A percentile compares a stretch with the other conserved stretches of the same genome.
These are phyloP conservation scores for Alternaria rosae DNA, from an alignment of 2,329 filamentous ascomycete species.

Conservation along the genomic window DNA sequence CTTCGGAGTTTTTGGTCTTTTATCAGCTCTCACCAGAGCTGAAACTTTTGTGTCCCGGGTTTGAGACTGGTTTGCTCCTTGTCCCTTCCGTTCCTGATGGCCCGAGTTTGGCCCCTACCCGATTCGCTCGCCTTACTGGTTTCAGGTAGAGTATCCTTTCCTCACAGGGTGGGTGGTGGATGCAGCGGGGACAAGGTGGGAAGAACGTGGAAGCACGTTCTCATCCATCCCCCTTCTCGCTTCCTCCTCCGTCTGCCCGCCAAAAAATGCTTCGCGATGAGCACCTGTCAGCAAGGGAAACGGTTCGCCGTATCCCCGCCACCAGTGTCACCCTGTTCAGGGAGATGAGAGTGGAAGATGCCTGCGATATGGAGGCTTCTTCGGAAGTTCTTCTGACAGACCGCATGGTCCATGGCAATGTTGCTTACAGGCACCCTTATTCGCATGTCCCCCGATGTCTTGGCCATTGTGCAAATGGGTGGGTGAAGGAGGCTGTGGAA, in stretches of 20 bases:
- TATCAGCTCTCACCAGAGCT: neutral
- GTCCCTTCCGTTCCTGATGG: constrained; percentile 5
- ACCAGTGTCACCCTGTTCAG: constrained; percentile 33
- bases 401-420: constrained; percentile 31
- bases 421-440: constrained; percentile 29
- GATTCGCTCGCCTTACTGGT: constrained; percentile 13
- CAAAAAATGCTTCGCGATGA: constrained; percentile 25
- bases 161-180: constrained; percentile 7
- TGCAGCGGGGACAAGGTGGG: neutral
- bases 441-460: constrained; percentile 19
- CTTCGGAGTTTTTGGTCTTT: constrained; percentile 7
- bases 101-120: neutral
- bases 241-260: neutral
- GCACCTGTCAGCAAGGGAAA: constrained; percentile 32
- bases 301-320: constrained; percentile 21
- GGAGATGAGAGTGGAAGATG: constrained; percentile 34
- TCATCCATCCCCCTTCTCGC: neutral
- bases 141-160: constrained; percentile 23
- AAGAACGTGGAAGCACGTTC: neutral
- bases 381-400: constrained; percentile 26
- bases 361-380: constrained; percentile 31
- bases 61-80: constrained; percentile 14
- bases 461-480: constrained; percentile 16
- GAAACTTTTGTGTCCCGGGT: constrained; percentile 5
- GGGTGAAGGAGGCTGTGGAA: neutral